phyloP scores from a whole-genome alignment of 2,329 filamentous ascomycete species.

The Monosporascus sp. region DNA sequence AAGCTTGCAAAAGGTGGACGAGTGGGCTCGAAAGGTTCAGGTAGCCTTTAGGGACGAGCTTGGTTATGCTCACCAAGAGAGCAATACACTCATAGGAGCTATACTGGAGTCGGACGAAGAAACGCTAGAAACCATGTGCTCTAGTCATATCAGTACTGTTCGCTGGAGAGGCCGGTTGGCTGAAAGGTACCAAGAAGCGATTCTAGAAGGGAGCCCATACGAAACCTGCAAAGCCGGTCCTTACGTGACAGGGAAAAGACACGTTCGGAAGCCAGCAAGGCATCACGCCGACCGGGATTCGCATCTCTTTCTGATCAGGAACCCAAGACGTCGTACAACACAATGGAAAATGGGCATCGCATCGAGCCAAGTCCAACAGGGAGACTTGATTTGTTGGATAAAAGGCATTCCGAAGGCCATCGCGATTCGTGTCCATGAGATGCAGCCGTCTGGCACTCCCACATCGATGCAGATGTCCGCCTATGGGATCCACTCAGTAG shows the following conservation, averaged over 20 bases:
- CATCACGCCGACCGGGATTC: too few species aligned
- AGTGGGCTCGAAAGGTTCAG: constrained; percentile 4
- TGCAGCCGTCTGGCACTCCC: too few species aligned
- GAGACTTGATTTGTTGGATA: constrained; percentile 2
- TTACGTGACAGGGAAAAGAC: too few species aligned
- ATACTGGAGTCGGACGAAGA: neutral
- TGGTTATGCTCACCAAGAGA: constrained; percentile 3
- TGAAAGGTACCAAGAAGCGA: accelerated
- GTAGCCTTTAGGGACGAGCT: constrained; percentile 1
- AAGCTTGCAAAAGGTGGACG: neutral
- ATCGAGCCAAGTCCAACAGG: neutral
- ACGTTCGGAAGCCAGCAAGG: too few species aligned
- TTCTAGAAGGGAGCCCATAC: too few species aligned
- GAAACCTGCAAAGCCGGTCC: too few species aligned
- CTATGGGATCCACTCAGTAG: too few species aligned
- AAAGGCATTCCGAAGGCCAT: neutral
- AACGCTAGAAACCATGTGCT: neutral
- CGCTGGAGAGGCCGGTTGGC: neutral
- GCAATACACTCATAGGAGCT: neutral
- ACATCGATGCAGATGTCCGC: too few species aligned
- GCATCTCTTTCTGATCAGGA: too few species aligned
- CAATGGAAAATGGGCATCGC: constrained; percentile 5
- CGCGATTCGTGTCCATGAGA: neutral
- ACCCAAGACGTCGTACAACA: too few species aligned
- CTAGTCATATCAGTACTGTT: constrained; percentile 2